Percentiles rank a stretch among this genome's conserved stretches.
Conservation (phyloP, 345 rosid species). For the rapeseed (Brassica napus) region Da-Ae NC_063446.1:9696001-9696500, state of each 20-base stretch:
- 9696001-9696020: not conserved
- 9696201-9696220: too few relatives aligned
- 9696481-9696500: not conserved
- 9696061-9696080: not conserved
- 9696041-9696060: not conserved
- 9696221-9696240: not conserved
- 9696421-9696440: conserved; percentile 23
- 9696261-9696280: not conserved
- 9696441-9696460: too few relatives aligned
- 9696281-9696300: not conserved
- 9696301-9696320: not conserved
- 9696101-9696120: not conserved
- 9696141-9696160: not conserved
- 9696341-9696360: not conserved
- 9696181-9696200: too few relatives aligned
- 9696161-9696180: too few relatives aligned
- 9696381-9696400: conserved; percentile 8
- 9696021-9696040: not conserved
- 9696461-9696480: conserved; percentile 10
- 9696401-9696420: conserved; percentile 33
- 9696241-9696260: not conserved
- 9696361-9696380: not conserved
- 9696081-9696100: not conserved
- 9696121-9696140: not conserved
- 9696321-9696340: not conserved